phyloP scores from a whole-genome alignment of 768 basidiomycete species.

The Neoboletus magnificus region DNA sequence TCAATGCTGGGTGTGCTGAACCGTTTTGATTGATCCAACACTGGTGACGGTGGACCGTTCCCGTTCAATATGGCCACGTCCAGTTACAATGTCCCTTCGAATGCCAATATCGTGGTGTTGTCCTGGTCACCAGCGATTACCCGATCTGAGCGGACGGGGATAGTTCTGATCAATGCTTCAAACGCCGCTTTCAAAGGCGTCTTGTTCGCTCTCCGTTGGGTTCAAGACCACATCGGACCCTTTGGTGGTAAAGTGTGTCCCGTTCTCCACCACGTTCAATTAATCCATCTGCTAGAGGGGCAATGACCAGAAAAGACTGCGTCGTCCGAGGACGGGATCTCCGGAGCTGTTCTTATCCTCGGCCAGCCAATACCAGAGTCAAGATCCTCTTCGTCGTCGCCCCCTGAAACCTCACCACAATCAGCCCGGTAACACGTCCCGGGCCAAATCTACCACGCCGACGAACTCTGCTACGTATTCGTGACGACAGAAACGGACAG shows the following conservation, averaged over 20 bases:
- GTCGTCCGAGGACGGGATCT: neutral
- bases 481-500: conserved; percentile 6
- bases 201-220: too few relatives aligned
- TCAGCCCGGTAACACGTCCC: too few relatives aligned
- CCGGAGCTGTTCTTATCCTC: conserved; percentile 6
- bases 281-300: neutral
- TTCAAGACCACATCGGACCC: neutral
- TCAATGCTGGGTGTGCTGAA: neutral
- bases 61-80: neutral
- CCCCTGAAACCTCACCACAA: neutral
- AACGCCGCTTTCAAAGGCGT: too few relatives aligned
- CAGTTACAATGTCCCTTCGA: neutral
- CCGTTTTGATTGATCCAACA: neutral
- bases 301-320: neutral
- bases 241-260: neutral
- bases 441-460: conserved; percentile 1
- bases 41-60: neutral
- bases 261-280: neutral
- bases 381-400: conserved; percentile 2
- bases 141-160: neutral
- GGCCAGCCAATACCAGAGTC: neutral
- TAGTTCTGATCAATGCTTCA: too few relatives aligned
- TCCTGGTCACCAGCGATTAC: neutral
- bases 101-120: neutral
- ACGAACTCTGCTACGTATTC: conserved; percentile 13